Conservation (phyloP, 2,329 filamentous ascomycete species). For the Diplodia intermedia region DNA sequence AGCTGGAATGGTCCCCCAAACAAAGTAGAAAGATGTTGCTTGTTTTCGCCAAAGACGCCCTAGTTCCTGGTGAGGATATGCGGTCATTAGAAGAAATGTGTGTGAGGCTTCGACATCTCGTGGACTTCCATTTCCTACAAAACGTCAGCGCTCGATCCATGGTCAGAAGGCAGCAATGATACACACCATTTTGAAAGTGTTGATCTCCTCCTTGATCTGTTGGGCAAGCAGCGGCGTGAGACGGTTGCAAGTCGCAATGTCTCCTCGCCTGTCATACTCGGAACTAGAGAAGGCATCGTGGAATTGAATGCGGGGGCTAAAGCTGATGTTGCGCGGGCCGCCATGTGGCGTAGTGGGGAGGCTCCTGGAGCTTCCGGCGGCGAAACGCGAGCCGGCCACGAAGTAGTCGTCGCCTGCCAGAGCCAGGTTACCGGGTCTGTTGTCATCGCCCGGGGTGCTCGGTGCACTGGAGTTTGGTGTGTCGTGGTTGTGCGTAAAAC, state of each 20-base stretch:
- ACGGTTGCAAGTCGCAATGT: conserved; percentile 97
- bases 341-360: conserved; percentile 79
- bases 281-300: conserved; percentile 95
- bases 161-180: background rate
- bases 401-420: conserved; percentile 91
- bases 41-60: conserved; percentile 51
- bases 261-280: conserved; percentile 94
- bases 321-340: conserved; percentile 67
- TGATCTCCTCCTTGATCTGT: conserved; percentile 99
- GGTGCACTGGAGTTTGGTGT: conserved; percentile 86
- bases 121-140: conserved; percentile 99
- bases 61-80: conserved; percentile 49
- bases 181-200: conserved; percentile 96
- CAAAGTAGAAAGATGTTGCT: conserved; percentile 35
- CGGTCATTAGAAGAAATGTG: conserved; percentile 91
- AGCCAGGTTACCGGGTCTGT: conserved; percentile 67
- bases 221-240: conserved; percentile 96
- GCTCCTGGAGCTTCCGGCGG: conserved; percentile 76
- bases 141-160: conserved; percentile 48
- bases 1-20: conserved; percentile 44
- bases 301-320: conserved; percentile 92
- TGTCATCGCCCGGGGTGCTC: conserved; percentile 84
- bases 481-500: conserved; percentile 63
- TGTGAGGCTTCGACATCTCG: conserved; percentile 98
- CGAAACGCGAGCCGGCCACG: conserved; percentile 73